Conservation (phyloP, 2,329 filamentous ascomycete species). For the Cladosporium sp. region DNA sequence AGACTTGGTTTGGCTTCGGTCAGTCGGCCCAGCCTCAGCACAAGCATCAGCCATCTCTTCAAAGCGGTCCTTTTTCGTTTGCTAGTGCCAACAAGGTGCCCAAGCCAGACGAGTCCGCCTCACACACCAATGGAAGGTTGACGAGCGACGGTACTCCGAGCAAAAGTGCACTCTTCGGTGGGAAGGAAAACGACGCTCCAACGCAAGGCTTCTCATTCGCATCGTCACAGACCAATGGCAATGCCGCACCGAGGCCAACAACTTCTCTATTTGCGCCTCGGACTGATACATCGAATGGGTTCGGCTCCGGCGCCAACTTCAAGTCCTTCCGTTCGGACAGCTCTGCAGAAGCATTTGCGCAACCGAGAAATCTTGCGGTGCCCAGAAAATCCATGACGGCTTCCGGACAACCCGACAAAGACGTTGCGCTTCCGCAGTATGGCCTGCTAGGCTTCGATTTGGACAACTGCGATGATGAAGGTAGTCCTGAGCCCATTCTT, state of each 20-base stretch:
- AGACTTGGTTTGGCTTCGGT: not conserved
- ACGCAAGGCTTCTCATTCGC: not conserved
- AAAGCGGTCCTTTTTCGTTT: not conserved
- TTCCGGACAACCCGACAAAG: not conserved
- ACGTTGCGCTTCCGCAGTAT: constrained; percentile 20
- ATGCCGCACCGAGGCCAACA: too few relatives aligned
- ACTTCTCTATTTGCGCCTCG: too few relatives aligned
- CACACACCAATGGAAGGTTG: not conserved
- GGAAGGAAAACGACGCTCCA: not conserved
- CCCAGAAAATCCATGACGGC: not conserved
- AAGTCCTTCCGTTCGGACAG: not conserved
- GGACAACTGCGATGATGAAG: constrained; percentile 12
- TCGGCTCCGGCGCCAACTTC: not conserved
- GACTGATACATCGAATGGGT: too few relatives aligned
- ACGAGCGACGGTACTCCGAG: not conserved
- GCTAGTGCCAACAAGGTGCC: not conserved
- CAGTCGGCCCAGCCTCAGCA: not conserved
- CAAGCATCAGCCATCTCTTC: not conserved
- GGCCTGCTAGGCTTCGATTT: constrained; percentile 24
- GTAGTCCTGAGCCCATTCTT: constrained; percentile 33
- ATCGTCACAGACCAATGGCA: not conserved
- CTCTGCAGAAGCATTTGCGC: not conserved
- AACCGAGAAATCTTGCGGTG: not conserved
- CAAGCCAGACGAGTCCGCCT: not conserved
- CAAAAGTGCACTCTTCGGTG: not conserved